phyloP scores from a whole-genome alignment of 2,329 filamentous ascomycete genomes.

The Elsinoe fawcettii region DNA sequence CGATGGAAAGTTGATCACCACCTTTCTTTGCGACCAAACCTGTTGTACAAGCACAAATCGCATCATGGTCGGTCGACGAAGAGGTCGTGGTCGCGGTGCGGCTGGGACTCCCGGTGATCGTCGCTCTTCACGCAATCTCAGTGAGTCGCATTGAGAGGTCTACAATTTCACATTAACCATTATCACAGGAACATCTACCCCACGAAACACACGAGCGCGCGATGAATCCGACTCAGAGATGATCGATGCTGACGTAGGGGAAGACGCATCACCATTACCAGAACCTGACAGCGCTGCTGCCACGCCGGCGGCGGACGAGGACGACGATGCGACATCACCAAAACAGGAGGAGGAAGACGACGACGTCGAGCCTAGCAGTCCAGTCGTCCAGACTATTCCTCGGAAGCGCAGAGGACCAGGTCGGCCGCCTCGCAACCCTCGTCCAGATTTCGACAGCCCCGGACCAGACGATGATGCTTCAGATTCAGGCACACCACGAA shows the following conservation, averaged over 20 bases:
- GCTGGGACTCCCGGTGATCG: neutral
- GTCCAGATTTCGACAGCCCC: constrained; percentile 66
- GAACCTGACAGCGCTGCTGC: neutral
- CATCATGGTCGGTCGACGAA: constrained; percentile 6
- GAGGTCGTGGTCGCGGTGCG: constrained; percentile 3
- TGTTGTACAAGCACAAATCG: neutral
- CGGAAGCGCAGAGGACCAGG: constrained; percentile 59
- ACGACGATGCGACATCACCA: neutral
- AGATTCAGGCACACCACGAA: constrained; percentile 42
- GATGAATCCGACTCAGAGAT: constrained; percentile 14
- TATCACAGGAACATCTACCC: constrained; percentile 12
- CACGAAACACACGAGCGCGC: constrained; percentile 3
- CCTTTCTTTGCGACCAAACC: neutral
- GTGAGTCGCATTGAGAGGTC: neutral
- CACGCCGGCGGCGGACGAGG: constrained; percentile 5
- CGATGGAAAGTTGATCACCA: neutral
- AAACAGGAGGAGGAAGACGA: constrained; percentile 39
- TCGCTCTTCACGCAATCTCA: neutral
- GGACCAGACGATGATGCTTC: constrained; percentile 42
- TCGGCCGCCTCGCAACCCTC: constrained; percentile 75
- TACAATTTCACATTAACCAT: neutral
- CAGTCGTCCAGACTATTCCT: constrained; percentile 51
- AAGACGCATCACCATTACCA: constrained; percentile 2
- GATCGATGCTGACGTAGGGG: constrained; percentile 2
- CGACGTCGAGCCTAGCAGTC: constrained; percentile 43